These are phyloP conservation scores for Saccharomycopsis malanga DNA, from an alignment of 805 yeast genomes.

Conservation along the genomic window DNA sequence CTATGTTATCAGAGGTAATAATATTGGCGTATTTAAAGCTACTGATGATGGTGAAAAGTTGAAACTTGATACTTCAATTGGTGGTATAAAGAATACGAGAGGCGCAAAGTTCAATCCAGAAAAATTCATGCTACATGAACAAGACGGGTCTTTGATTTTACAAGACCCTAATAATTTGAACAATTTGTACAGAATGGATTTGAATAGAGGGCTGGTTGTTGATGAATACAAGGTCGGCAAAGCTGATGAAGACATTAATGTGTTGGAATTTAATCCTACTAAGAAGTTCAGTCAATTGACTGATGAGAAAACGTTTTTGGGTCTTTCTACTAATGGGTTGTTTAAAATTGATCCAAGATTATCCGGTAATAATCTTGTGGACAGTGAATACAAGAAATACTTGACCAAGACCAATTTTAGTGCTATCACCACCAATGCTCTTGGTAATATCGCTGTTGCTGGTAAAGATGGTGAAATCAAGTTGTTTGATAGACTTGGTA, in stretches of 20 bases:
- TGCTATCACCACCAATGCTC: conserved; percentile 61
- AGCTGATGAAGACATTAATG: conserved; percentile 37
- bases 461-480: conserved; percentile 69
- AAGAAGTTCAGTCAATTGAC: conserved; percentile 68
- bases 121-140: conserved; percentile 69
- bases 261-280: conserved; percentile 61
- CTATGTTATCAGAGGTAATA: conserved; percentile 72
- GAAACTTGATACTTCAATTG: conserved; percentile 62
- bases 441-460: conserved; percentile 72
- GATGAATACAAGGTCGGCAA: conserved; percentile 67
- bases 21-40: conserved; percentile 72
- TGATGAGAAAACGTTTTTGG: conserved; percentile 66
- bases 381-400: conserved; percentile 46
- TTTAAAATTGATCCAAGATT: conserved; percentile 80
- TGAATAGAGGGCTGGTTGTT: conserved; percentile 72
- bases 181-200: conserved; percentile 64
- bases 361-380: conserved; percentile 50
- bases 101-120: conserved; percentile 48
- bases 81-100: conserved; percentile 43
- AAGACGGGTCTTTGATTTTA: conserved; percentile 56
- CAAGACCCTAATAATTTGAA: conserved; percentile 43
- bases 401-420: conserved; percentile 49
- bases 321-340: conserved; percentile 56
- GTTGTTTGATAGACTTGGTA: conserved; percentile 65
- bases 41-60: conserved; percentile 43